Percentiles rank a stretch among this genome's conserved stretches.
These are phyloP conservation scores for Aspergillus spinulosporus DNA, from an alignment of 2,329 filamentous ascomycete genomes.

Conservation along the genomic window DNA sequence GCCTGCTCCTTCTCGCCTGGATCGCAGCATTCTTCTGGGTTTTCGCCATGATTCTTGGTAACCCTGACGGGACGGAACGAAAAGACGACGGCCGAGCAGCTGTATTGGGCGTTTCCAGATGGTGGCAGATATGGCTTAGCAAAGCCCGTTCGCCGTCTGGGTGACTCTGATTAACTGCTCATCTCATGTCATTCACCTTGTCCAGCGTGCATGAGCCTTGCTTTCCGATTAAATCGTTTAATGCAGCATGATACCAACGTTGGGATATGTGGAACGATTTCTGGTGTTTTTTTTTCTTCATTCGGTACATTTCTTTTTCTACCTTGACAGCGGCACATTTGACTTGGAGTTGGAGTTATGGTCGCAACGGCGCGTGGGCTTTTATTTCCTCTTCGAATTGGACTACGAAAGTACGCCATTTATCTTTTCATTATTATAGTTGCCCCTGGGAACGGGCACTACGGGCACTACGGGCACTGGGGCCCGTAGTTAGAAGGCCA, in stretches of 20 bases:
- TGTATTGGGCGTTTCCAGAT: slow-evolving; percentile 58
- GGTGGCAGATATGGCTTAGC: slow-evolving; percentile 61
- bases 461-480: not conserved
- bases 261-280: slow-evolving; percentile 28
- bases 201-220: slow-evolving; percentile 14
- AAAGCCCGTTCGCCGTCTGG: slow-evolving; percentile 30
- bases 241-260: slow-evolving; percentile 30
- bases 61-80: slow-evolving; percentile 60
- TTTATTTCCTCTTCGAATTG: not conserved
- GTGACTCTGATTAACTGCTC: slow-evolving; percentile 10
- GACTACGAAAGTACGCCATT: not conserved
- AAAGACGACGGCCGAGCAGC: slow-evolving; percentile 62
- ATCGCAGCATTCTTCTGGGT: slow-evolving; percentile 63
- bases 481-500: slow-evolving; percentile 7
- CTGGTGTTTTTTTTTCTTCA: slow-evolving; percentile 1
- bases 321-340: slow-evolving; percentile 6
- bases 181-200: not conserved
- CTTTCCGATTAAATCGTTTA: slow-evolving; percentile 17
- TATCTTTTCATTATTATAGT: not conserved
- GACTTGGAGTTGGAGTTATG: slow-evolving; percentile 8
- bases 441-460: not conserved
- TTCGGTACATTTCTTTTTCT: not conserved
- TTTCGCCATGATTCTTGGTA: slow-evolving; percentile 61
- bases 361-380: slow-evolving; percentile 4
- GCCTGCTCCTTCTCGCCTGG: slow-evolving; percentile 59